Base-by-base conservation (phyloP, 1,284 basidiomycete species). In the Hemileia vastatrix region DNA sequence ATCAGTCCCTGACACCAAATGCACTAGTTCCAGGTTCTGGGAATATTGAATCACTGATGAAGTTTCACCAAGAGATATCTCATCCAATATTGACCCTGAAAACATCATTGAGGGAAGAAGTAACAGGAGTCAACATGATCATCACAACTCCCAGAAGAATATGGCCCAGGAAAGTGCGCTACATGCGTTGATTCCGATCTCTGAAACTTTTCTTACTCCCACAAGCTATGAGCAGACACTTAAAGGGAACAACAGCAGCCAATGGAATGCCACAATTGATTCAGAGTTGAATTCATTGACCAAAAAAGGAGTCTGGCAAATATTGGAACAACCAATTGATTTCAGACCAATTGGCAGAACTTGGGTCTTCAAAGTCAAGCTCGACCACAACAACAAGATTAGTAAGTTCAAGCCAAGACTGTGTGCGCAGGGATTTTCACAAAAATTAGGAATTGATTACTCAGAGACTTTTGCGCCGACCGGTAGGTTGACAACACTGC, bases 401-500 rank as follows among this genome's bases (percentile, higher is more conserved):
- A 11, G 31, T 6, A 52, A 54, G 44, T 58, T 59, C 36, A 64
- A 66, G 54, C 49, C 64, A 9, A 13, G 65, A 24, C 57, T 64
- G 21, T 60, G 64, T 21, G 65, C 64, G 40, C 43, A 55, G 27
- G 65, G 65, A 52, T 66, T 33, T 54, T 13, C 43, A 11, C 65
- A 66, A 48, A 15, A 9, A 13, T 13, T 49, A 19, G 64, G 64
- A n/a, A 36, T 62, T 31, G 60, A 65, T 24, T 65, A 55, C 54
- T n/a, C 18, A 31, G 65, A 66, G 32, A 54, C 57, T 19, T 66
- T 54, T 59, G 43, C 64, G 3, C 64, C 64, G 11, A 64, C 65
- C 19, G 31, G 24, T 5, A 27, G 54, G 19, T 9, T 40, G 11
- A 52, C 18, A n/a, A 52, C 58, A 19, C 44, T 56, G 4, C 5